Evolutionary conservation across 2,329 filamentous ascomycete species (phyloP).

Genomic region (Monosporascus ibericus): DNA sequence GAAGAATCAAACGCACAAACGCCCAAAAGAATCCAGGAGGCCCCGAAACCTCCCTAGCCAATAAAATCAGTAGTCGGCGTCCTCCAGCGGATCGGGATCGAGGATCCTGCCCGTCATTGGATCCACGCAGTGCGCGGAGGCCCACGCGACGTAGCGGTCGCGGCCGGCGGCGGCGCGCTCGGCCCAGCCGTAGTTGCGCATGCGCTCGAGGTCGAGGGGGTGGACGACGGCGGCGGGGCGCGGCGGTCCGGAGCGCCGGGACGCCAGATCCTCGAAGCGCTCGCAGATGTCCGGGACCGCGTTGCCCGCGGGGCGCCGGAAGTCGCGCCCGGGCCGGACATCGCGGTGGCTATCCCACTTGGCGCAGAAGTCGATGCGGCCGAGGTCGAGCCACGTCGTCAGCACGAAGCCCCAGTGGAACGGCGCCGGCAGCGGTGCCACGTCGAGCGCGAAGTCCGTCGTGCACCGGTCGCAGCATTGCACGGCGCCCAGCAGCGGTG

Average conservation of each 20-base stretch:
- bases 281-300: conserved; percentile 10
- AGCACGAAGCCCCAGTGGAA: conserved; percentile 19
- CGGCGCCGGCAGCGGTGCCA: conserved; percentile 13
- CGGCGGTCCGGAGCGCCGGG: conserved; percentile 5
- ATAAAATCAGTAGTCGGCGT: conserved; percentile 10
- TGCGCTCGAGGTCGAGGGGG: conserved; percentile 10
- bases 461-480: conserved; percentile 14
- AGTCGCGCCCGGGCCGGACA: conserved; percentile 6
- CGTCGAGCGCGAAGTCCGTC: conserved; percentile 17
- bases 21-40: too few species aligned
- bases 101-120: conserved; percentile 13
- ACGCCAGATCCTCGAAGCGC: conserved; percentile 13
- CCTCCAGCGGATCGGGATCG: conserved; percentile 17
- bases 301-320: conserved; percentile 1
- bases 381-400: conserved; percentile 18
- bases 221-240: conserved; percentile 1
- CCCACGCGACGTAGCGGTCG: conserved; percentile 13
- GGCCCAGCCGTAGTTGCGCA: conserved; percentile 16
- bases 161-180: conserved; percentile 4
- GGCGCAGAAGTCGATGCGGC: conserved; percentile 13
- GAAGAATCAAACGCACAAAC: too few species aligned
- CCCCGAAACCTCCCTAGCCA: too few species aligned
- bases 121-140: conserved; percentile 11
- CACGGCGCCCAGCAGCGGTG: conserved; percentile 10
- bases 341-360: conserved; percentile 19